Base-by-base conservation (phyloP, 1,284 basidiomycete species). In the Clitocybe nebularis region DNA sequence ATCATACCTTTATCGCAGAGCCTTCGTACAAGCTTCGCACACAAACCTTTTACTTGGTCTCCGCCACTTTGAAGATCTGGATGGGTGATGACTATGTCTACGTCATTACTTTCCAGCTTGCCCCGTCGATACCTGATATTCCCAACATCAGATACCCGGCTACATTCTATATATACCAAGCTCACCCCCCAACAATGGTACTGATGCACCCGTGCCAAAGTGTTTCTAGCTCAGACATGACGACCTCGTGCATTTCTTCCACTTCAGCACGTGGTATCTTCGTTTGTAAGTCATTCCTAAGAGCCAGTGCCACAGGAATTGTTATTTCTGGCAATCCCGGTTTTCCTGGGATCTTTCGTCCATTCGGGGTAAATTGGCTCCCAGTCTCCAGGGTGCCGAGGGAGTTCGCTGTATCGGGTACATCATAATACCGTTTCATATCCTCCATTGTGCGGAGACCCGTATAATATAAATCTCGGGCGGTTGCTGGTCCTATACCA, bases 41-140 rank as follows among this genome's bases (percentile, higher is more conserved):
- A 74, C 1, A 86, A 61, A 2, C 68, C 73, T 45, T 70, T 74
- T 3, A 77, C 65, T 26, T 71, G 66, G 5, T 64, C 61, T 5
- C 59, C 57, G 25, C 69, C 72, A 4, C 53, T 58, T 34, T 60
- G 49, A 41, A 64, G 54, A 46, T 81, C 69, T 0, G 73, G 66
- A 56, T 89, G 84, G 16, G 81, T 84, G 52, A 89, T 81, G 4
- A 92, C 72, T 43, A 92, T 82, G 54, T 92, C 89, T 17, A 89
- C 77, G 54, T 91, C 89, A 49, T 82, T 87, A 55, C 81, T 84
- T 43, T 75, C 61, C 0, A 57, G 54, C 58, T 91, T 91, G 4
- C 89, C 89, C 42, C 89, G 66, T 29, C 89, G 74, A 59, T 89
- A 87, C 3, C 89, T 89, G 19, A 6, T 16, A 46, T 30, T 20